A percentile compares a stretch with the other conserved stretches of the same genome.
These are phyloP conservation scores for Lactarius pseudohatsudake DNA, from an alignment of 768 basidiomycete genomes.

Conservation along the genomic window DNA sequence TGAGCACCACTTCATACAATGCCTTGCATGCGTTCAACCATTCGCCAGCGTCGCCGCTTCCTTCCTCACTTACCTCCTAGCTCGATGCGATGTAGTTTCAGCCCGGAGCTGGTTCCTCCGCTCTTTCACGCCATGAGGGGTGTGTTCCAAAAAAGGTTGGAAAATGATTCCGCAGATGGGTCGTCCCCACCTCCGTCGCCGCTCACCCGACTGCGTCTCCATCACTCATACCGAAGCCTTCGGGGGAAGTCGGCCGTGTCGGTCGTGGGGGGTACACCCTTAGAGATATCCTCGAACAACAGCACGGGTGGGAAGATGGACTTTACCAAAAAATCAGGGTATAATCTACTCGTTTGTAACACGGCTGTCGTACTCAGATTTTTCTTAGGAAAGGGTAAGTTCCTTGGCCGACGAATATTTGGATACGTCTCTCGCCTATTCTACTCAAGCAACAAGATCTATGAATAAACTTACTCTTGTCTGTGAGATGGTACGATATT, in stretches of 20 bases:
- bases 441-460: background rate
- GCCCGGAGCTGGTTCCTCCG: background rate
- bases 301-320: slow-evolving; percentile 8
- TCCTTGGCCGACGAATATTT: background rate
- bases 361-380: background rate
- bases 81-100: background rate
- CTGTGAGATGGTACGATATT: background rate
- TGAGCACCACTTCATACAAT: background rate
- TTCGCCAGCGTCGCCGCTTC: background rate
- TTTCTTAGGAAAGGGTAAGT: background rate
- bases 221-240: slow-evolving; percentile 5
- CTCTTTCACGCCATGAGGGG: background rate
- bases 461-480: background rate
- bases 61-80: slow-evolving; percentile 3
- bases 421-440: slow-evolving; percentile 2
- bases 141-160: background rate
- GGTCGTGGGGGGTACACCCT: background rate
- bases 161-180: background rate
- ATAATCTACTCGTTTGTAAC: background rate
- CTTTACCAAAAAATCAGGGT: background rate
- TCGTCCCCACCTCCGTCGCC: background rate
- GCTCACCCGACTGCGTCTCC: background rate
- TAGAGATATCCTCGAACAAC: background rate
- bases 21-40: background rate
- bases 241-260: background rate